Evolutionary conservation across 2,329 filamentous ascomycete species (phyloP), one percentile per base, ranked within the genome.

Genomic region (Colletotrichum paranaense): DNA sequence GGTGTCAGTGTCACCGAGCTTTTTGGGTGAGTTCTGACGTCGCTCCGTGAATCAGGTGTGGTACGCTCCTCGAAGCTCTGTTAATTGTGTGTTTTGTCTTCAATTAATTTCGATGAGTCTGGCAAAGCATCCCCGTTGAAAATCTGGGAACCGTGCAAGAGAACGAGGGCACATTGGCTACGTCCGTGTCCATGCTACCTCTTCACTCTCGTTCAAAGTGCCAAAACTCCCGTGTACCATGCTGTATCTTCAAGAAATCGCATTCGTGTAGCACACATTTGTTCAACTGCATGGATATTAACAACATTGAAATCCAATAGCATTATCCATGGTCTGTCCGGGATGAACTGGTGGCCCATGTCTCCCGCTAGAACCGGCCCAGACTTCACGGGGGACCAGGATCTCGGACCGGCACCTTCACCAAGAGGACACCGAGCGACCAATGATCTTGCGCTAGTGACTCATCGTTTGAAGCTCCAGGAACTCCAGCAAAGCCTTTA

Each of bases 261-360:
- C 14, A 42, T 14, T 8, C 38, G 1, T 1, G 16, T 42, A 19
- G 6, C 38, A 19, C 0, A 0, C 0, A 19, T 8, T 11, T n/a
- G 8, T 49, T 8, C 19, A 49, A 4, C 19, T 22, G 16, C 32
- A 35, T 0, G 0, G 42, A 11, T 49, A 11, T 49, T 8, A 49
- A 49, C 38, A 19, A 19, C 9, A 4, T 5, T 11, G 14, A 42
- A 49, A 11, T 19, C 42, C 42, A 9, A n/a, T 8, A 49, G 19
- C 42, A 9, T 8, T 0, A 19, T 42, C 14, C 16, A 8, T 42
- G 16, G 5, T 1, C 38, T 42, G 6, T 42, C 11, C 38, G 38
- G 6, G 38, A 42, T 42, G 38, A 19, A 42, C 0, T 7, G 42
- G 32, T 35, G 11, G 32, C 0, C 42, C 42, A 49, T 5, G 42